Evolutionary conservation across 306 rosid genomes (phyloP).

Genomic region (Castanopsis chinensis): DNA sequence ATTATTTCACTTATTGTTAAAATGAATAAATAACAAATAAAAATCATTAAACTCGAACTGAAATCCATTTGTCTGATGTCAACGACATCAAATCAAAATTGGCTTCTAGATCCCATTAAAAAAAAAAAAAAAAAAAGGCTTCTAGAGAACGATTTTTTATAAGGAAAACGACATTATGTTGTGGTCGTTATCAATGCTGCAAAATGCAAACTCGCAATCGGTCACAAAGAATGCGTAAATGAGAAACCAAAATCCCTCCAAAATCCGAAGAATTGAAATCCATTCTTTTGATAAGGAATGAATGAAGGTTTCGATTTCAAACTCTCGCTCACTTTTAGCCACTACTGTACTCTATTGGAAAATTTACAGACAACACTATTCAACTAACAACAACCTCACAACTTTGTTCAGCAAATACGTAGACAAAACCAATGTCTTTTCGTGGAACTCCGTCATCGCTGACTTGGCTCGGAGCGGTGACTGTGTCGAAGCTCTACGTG

Average conservation of each 20-base stretch:
- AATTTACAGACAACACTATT: slow-evolving; percentile 17
- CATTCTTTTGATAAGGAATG: background rate
- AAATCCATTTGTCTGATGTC: no score
- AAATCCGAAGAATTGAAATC: background rate
- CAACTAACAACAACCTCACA: slow-evolving; percentile 33
- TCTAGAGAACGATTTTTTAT: no score
- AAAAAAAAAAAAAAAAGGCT: no score
- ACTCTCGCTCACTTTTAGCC: no score
- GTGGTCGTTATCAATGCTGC: no score
- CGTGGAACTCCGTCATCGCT: slow-evolving; percentile 77
- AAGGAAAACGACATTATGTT: no score
- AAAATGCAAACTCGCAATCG: no score
- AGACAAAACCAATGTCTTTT: slow-evolving; percentile 57
- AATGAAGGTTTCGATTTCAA: slow-evolving; percentile 18
- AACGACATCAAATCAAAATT: no score
- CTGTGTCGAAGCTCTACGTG: slow-evolving; percentile 67
- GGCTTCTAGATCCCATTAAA: no score
- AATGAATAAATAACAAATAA: no score
- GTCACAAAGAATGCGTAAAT: no score
- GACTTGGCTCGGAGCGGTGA: slow-evolving; percentile 79
- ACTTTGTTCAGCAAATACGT: slow-evolving; percentile 70
- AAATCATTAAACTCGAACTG: no score
- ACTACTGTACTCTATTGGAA: background rate
- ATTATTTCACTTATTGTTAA: accelerated
- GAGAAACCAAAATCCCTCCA: background rate